Conservation (phyloP, 108 stramenopile genomes). For the Thalassiosira profunda region DNA sequence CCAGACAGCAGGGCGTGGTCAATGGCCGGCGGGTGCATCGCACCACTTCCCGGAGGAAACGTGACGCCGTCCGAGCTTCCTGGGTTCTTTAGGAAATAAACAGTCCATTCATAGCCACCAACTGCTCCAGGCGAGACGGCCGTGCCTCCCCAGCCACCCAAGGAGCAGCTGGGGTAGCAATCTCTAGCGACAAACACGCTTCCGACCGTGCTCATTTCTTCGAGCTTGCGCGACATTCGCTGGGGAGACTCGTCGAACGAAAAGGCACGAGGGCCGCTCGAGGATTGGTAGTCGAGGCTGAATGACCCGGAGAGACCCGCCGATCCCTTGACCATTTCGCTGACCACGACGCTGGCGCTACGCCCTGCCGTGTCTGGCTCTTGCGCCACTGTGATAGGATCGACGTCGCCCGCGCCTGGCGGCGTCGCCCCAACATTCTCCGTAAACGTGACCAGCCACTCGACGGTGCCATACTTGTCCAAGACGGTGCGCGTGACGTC, state of each 20-base stretch:
- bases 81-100: constrained; percentile 72
- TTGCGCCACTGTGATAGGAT: constrained; percentile 49
- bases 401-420: constrained; percentile 80
- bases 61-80: constrained; percentile 67
- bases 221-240: constrained; percentile 63
- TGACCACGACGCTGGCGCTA: constrained; percentile 44
- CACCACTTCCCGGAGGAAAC: constrained; percentile 86
- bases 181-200: constrained; percentile 59
- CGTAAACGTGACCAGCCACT: constrained; percentile 70
- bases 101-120: constrained; percentile 83
- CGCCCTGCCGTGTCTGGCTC: constrained; percentile 46
- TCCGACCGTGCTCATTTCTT: constrained; percentile 79
- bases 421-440: constrained; percentile 64
- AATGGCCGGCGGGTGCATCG: constrained; percentile 61
- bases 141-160: constrained; percentile 82
- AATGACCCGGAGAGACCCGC: constrained; percentile 69
- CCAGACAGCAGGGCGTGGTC: constrained; percentile 52
- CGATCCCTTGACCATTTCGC: constrained; percentile 65
- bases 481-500: constrained; percentile 67
- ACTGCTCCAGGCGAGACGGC: constrained; percentile 56
- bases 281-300: constrained; percentile 53
- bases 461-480: constrained; percentile 76
- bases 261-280: constrained; percentile 41
- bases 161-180: constrained; percentile 60
- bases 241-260: constrained; percentile 63